Evolutionary conservation across 192 early-diverging fungal species (phyloP), one percentile per base, ranked within the genome.

Genomic region (Phlyctochytrium planicorne): DNA sequence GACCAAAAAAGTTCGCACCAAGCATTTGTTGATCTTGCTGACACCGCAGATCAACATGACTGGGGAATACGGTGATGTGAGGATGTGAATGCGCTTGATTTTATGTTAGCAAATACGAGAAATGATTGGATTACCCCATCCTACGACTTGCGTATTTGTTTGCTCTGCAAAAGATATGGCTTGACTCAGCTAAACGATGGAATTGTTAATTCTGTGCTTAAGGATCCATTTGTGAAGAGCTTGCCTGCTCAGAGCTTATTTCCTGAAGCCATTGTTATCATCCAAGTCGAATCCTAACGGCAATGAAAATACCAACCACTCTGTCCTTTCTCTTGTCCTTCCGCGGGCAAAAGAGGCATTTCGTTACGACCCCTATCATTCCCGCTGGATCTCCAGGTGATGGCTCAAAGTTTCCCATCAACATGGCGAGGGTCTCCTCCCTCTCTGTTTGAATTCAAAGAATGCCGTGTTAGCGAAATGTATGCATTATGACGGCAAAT

Each of bases 251-350:
- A 24, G 53, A 33, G 29, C 72, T 71, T 23, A 78, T 75, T 60
- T 78, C 77, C 68, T 68, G 56, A 12, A 0, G 12, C 20, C 17
- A 17, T 16, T 25, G 23, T 34, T 30, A 12, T 17, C 2, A 23
- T 34, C 14, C 33, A 36, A 64, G 10, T 17, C 0, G 20, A 10
- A 14, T 20, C 0, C 25, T 16, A 0, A 0, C 23, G 35, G 6
- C 14, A 57, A 59, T 2, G 1, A 62, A 35, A 62, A 20, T 20
- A 2, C 36, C 14, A n/a, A 70, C 75, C 34, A 82, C 80, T 31
- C 80, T 67, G 68, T 82, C 80, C 33, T 70, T 70, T 20, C 71
- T 63, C 65, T 82, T 82, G 64, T 82, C 80, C 66, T 79, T 82
- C 27, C 80, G 71, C 3, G 69, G 60, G 24, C 62, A 60, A 53